These are phyloP conservation scores for Linnemannia hyalina DNA, from an alignment of 192 early-diverging fungal species.

Conservation along the genomic window DNA sequence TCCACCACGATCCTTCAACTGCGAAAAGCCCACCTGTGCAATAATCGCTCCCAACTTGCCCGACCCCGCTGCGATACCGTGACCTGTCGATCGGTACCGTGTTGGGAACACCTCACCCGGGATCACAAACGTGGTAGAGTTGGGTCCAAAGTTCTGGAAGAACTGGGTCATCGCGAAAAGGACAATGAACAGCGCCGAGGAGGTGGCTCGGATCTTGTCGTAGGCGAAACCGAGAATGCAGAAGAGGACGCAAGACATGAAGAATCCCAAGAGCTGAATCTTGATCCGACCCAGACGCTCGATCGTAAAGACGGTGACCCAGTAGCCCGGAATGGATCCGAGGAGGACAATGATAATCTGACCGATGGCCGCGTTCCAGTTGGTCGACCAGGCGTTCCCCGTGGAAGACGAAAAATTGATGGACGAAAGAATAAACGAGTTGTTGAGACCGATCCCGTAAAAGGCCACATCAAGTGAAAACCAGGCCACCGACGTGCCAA, in stretches of 20 bases:
- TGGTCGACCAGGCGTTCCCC: conserved; percentile 45
- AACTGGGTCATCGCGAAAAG: conserved; percentile 76
- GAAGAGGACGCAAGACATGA: conserved; percentile 77
- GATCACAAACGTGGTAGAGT: conserved; percentile 90
- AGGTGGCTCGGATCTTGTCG: conserved; percentile 71
- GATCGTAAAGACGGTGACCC: conserved; percentile 88
- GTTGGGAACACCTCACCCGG: conserved; percentile 89
- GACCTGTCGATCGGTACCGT: conserved; percentile 81
- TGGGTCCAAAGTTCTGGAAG: conserved; percentile 98
- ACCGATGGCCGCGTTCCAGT: conserved; percentile 78
- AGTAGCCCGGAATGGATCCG: conserved; percentile 94
- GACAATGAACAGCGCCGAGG: conserved; percentile 70
- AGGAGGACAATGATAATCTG: conserved; percentile 90
- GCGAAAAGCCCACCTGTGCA: conserved; percentile 78
- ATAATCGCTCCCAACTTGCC: conserved; percentile 86
- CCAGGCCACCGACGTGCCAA: conserved; percentile 83
- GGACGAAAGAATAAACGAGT: conserved; percentile 75
- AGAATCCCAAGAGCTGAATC: conserved; percentile 92
- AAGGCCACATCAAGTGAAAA: conserved; percentile 84
- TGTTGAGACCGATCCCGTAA: conserved; percentile 89
- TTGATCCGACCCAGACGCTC: conserved; percentile 89
- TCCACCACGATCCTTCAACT: conserved; percentile 79
- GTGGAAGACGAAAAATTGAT: conserved; percentile 73
- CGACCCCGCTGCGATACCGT: conserved; percentile 85
- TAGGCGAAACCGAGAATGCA: conserved; percentile 80